Evolutionary conservation across 495 filamentous ascomycete genomes (phyloP), one percentile per base, ranked within the genome.

Genomic region (Lasiosphaeris hirsuta): DNA sequence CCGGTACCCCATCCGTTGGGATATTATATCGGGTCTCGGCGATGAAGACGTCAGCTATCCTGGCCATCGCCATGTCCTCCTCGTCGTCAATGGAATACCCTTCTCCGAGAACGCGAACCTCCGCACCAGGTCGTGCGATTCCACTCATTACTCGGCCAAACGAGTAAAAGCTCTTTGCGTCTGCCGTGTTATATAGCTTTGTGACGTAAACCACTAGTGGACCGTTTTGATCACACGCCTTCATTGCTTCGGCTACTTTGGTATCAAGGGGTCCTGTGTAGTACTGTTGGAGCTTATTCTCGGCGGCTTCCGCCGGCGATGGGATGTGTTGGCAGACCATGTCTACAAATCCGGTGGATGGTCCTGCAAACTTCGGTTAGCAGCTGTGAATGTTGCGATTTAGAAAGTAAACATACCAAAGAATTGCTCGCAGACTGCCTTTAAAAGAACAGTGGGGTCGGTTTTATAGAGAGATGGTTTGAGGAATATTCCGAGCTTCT

Each of bases 21-120:
- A 98, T 87, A 59, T 92, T 95, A 69, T 98, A 98, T 60, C 91
- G 78, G 4, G 92, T 90, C 68, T 97, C 90, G n/a, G 89, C 88
- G 56, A 98, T 90, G 84, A 88, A 95, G 35, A 92, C 92, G 51
- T 92, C 86, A 10, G 84, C 83, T 52, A 98, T 89, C 6, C 88
- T 96, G n/a, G 91, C 90, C 58, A 83, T 74, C 7, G 86, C 88
- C 93, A 97, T 97, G 66, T 98, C 94, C 75, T 98, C 94, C 68
- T 97, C 95, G 63, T 98, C 94, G 65, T 98, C 94, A 14, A 96
- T 83, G 1, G 93, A 95, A 72, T 97, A 98, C 17, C 90, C 90
- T 69, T 98, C 94, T 23, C 94, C 94, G 1, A 98, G 83, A 23
- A 98, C 94, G 10, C 94, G 87, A 13, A 97, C 89, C 60, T 91